These are phyloP conservation scores for Cryptosporidium canis DNA, from an alignment of 169 alveolate species.

Conservation along the genomic window DNA sequence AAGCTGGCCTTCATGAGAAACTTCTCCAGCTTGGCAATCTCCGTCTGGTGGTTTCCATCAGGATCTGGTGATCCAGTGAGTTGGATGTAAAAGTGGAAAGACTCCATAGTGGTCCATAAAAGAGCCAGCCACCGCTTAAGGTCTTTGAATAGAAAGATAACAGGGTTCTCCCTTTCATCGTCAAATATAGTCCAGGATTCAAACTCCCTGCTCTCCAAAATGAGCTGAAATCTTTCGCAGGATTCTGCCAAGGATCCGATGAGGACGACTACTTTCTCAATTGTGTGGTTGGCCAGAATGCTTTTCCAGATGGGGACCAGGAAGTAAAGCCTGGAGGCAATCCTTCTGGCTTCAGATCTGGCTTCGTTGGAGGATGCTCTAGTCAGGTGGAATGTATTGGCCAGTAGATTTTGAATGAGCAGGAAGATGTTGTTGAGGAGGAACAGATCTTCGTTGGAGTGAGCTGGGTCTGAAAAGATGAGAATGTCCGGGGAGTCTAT, in stretches of 20 bases:
- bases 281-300: background rate
- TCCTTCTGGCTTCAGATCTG: background rate
- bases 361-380: background rate
- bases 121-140: constrained; percentile 22
- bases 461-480: background rate
- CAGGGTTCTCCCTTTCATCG: constrained; percentile 54
- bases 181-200: background rate
- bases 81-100: background rate
- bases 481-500: constrained; percentile 2
- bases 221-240: constrained; percentile 6
- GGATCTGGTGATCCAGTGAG: background rate
- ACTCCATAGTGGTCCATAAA: constrained; percentile 13
- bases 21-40: background rate
- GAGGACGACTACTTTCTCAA: constrained; percentile 2
- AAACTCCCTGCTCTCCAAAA: background rate
- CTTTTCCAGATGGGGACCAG: constrained; percentile 32
- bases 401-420: constrained; percentile 11
- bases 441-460: background rate
- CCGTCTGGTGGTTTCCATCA: background rate
- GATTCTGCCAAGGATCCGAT: constrained; percentile 40
- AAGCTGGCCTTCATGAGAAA: constrained; percentile 24
- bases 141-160: constrained; percentile 2
- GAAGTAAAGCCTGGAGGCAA: background rate
- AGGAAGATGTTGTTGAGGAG: constrained; percentile 11
- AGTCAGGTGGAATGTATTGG: background rate